phyloP scores from a whole-genome alignment of 139 green algal species.

The Monoraphidium neglectum region DNA sequence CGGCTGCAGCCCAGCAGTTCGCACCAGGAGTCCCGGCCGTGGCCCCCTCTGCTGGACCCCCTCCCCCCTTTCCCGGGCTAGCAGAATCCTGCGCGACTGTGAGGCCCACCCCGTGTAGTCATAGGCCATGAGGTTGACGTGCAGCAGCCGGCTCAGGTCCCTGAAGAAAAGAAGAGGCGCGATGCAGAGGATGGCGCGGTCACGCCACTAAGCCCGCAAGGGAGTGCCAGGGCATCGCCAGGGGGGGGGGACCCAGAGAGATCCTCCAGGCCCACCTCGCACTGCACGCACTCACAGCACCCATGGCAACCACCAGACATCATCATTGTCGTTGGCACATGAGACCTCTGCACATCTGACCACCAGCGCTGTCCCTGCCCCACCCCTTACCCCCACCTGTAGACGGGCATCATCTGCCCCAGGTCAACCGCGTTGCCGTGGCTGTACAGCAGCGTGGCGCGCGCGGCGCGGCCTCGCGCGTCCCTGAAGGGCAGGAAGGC shows the following conservation, averaged over 20 bases:
- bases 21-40: too few species aligned
- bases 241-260: too few species aligned
- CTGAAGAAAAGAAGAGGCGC: constrained; percentile 20
- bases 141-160: constrained; percentile 66
- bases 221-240: too few species aligned
- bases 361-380: not conserved
- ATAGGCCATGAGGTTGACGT: constrained; percentile 83
- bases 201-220: too few species aligned
- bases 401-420: constrained; percentile 87
- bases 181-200: not conserved
- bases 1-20: too few species aligned
- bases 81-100: too few species aligned
- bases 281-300: not conserved
- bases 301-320: not conserved
- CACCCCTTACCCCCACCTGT: constrained; percentile 39
- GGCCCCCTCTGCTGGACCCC: too few species aligned
- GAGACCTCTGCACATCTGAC: not conserved
- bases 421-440: constrained; percentile 96
- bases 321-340: not conserved
- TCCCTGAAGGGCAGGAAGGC: constrained; percentile 56
- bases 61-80: too few species aligned
- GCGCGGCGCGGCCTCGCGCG: not conserved
- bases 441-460: constrained; percentile 81
- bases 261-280: too few species aligned
- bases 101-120: constrained; percentile 90